A percentile compares a stretch with the other conserved stretches of the same genome.
Conservation (phyloP, 805 yeast species). For the Crinitomyces ghanaensis region DNA sequence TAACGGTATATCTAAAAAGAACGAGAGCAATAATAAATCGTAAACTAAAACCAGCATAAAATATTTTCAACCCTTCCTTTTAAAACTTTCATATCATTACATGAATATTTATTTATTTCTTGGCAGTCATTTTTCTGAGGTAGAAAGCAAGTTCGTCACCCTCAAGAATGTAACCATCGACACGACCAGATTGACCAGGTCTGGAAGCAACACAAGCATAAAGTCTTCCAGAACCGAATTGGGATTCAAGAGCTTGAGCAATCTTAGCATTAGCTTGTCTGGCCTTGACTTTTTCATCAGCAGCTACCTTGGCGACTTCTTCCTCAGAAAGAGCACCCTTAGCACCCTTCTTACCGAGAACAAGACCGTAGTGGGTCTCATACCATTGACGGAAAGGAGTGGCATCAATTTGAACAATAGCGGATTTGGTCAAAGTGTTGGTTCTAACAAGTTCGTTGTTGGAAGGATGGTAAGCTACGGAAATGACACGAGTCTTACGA, state of each 20-base stretch:
- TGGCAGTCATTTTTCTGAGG: slow-evolving; percentile 98
- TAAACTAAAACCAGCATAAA: no score
- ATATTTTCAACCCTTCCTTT: no score
- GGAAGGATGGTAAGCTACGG: slow-evolving; percentile 98
- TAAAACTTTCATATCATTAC: slow-evolving; percentile 6
- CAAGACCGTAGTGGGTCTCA: slow-evolving; percentile 95
- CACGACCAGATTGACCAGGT: slow-evolving; percentile 99
- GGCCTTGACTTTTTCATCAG: slow-evolving; percentile 89
- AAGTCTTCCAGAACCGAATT: slow-evolving; percentile 97
- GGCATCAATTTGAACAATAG: slow-evolving; percentile 98
- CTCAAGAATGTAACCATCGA: slow-evolving; percentile 99
- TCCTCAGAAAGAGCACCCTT: slow-evolving; percentile 26
- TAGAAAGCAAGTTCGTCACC: slow-evolving; percentile 99
- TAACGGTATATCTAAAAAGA: no score
- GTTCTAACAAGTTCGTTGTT: slow-evolving; percentile 99
- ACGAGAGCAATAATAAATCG: no score
- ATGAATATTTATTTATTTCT: slow-evolving; percentile 61
- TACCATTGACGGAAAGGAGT: slow-evolving; percentile 99
- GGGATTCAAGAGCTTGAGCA: slow-evolving; percentile 85
- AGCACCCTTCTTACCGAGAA: slow-evolving; percentile 77
- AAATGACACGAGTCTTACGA: slow-evolving; percentile 97
- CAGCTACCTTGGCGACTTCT: slow-evolving; percentile 61
- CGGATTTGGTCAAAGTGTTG: slow-evolving; percentile 97
- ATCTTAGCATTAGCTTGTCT: slow-evolving; percentile 79
- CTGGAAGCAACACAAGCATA: slow-evolving; percentile 98